These are phyloP conservation scores for Omphalotus guepiniiformis DNA, from an alignment of 768 basidiomycete species.

Conservation along the genomic window DNA sequence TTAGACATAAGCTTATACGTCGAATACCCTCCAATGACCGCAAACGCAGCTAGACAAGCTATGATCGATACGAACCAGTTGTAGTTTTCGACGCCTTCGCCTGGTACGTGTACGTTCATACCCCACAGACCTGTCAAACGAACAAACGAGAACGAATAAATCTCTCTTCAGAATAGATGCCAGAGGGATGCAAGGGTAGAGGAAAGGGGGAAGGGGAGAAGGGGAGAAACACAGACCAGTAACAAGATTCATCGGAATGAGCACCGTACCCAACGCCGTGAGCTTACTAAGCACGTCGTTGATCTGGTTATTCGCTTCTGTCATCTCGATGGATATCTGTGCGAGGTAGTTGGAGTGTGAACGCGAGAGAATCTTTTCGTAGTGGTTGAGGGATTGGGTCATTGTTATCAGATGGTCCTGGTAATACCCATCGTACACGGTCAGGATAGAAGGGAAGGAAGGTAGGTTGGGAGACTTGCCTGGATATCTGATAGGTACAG, in stretches of 20 bases:
- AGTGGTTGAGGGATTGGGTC: constrained; percentile 99
- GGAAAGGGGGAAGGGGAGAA: background rate
- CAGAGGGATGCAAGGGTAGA: background rate
- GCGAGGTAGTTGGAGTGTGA: constrained; percentile 99
- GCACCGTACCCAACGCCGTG: constrained; percentile 94
- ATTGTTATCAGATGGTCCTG: constrained; percentile 98
- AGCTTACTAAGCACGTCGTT: constrained; percentile 97
- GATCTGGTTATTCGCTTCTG: constrained; percentile 99
- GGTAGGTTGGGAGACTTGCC: constrained; percentile 27
- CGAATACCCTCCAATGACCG: constrained; percentile 73
- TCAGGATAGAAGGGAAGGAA: background rate
- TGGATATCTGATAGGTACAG: constrained; percentile 95
- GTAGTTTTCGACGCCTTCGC: constrained; percentile 54
- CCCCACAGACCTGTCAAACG: constrained; percentile 97
- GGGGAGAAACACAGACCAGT: constrained; percentile 53
- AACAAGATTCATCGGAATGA: constrained; percentile 95
- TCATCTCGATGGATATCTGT: constrained; percentile 99
- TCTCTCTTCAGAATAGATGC: background rate
- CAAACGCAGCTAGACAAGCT: constrained; percentile 74
- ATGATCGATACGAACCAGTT: constrained; percentile 86
- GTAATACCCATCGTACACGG: background rate
- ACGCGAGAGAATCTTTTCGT: constrained; percentile 98
- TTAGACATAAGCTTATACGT: constrained; percentile 74
- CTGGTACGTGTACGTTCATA: constrained; percentile 98
- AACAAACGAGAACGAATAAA: background rate